Base-by-base conservation (phyloP, 2,329 filamentous ascomycete genomes). In the Aspergillus sclerotialis region DNA sequence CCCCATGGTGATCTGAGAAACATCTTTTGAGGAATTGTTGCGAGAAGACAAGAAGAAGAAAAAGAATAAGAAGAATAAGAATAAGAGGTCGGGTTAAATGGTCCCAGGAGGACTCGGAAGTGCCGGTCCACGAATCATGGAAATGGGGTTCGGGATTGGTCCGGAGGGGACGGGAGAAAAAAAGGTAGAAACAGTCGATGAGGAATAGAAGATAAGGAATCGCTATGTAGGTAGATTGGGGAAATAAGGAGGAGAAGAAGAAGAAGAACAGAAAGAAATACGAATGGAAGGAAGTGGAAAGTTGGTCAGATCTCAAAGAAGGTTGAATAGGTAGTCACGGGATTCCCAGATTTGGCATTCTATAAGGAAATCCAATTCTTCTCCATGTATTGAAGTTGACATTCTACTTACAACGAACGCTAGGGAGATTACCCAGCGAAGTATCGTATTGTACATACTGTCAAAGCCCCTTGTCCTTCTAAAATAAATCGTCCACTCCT, bases 401-500 rank as follows among this genome's bases (percentile, higher is more conserved):
- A n/a, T 9, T 24, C 3, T 24, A 24, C n/a, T 24, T 8, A 24
- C n/a, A n/a, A 24, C n/a, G 8, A 24, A 9, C 23, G n/a, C n/a
- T n/a, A n/a, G n/a, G n/a, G n/a, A n/a, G n/a, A 24, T 24, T 24
- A n/a, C 23, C 23, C 23, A 24, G n/a, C n/a, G n/a, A n/a, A n/a
- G n/a, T 23, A 23, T 23, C 10, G 10, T 23, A 7, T 23, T 23
- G 7, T 23, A n/a, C 18, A 16, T 16, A 36, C 61, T n/a, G n/a
- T n/a, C n/a, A n/a, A n/a, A n/a, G n/a, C n/a, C n/a, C n/a, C n/a
- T n/a, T n/a, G n/a, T n/a, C n/a, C n/a, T n/a, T n/a, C n/a, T 50
- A 92, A 49, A 94, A 80, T 39, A 98, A 67, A 59, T 94, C 89
- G 45, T 86, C 78, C 44, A 98, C 83, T 11, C 82, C 80, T 67